Conservation (phyloP, 192 early-diverging fungal species). For the Backusella sp. region DNA sequence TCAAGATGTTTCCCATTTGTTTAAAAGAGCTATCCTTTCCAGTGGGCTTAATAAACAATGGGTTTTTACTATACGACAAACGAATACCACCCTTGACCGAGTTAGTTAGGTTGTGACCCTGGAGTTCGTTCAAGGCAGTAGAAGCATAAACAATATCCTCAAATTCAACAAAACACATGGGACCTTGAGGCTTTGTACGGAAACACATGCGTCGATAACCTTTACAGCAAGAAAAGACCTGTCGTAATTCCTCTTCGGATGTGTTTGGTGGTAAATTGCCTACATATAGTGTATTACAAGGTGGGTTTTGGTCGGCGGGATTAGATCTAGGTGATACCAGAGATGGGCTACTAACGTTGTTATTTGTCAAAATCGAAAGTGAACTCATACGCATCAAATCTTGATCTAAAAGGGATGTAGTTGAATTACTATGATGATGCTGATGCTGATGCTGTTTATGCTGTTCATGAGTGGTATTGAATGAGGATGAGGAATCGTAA, state of each 20-base stretch:
- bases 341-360: neutral
- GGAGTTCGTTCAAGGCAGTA: slow-evolving; percentile 82
- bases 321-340: slow-evolving; percentile 40
- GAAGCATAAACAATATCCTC: slow-evolving; percentile 91
- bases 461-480: slow-evolving; percentile 27
- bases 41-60: slow-evolving; percentile 46
- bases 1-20: slow-evolving; percentile 5
- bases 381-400: slow-evolving; percentile 17
- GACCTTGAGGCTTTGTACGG: slow-evolving; percentile 85
- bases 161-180: slow-evolving; percentile 99
- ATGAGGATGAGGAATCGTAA: slow-evolving; percentile 39
- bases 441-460: slow-evolving; percentile 10
- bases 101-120: slow-evolving; percentile 80
- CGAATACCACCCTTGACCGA: slow-evolving; percentile 94
- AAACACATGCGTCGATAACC: slow-evolving; percentile 93
- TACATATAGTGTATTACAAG: slow-evolving; percentile 98
- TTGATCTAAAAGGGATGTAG: neutral
- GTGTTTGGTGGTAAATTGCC: slow-evolving; percentile 92
- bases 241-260: slow-evolving; percentile 84
- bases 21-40: neutral
- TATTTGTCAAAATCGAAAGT: slow-evolving; percentile 45
- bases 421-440: slow-evolving; percentile 10
- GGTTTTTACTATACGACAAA: slow-evolving; percentile 94
- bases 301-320: slow-evolving; percentile 93
- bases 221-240: slow-evolving; percentile 70